Evolutionary conservation across 2,329 filamentous ascomycete species (phyloP), one percentile per base, ranked within the genome.

Genomic region (Aspergillus versicolor): DNA sequence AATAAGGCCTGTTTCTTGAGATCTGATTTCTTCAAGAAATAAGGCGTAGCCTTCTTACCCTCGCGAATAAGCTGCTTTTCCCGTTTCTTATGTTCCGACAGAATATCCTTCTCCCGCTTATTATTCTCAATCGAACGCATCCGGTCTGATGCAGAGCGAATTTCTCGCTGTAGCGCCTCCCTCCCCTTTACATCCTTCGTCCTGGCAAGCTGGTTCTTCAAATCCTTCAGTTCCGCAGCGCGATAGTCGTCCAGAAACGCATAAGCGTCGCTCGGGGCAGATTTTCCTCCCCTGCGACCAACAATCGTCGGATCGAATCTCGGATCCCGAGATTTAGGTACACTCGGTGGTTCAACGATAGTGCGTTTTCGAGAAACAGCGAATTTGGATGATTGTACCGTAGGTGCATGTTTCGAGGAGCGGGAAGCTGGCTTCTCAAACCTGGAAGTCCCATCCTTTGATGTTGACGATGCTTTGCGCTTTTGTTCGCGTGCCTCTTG

Each of bases 1-100:
- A 90, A 80, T 61, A 97, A 79, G 55, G 92, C 81, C 74, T 88
- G 81, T 81, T 93, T 91, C 87, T 94, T 96, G 80, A 94, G 85
- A 77, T 97, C 93, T 69, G 87, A 86, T 79, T 88, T 88, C 84
- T 99, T 99, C 67, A 97, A 79, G 75, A 91, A 97, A 77, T 92
- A 99, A 0, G 94, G 93, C 71, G 84, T 86, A 50, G 69, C 72
- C 69, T 79, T 79, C 85, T 97, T 97, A 60, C 94, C 94, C 77
- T 95, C 85, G 67, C 86, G 86, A 51, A 97, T 87, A 59, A 90
- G 78, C 72, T 92, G 89, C 77, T 91, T 92, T 81, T 99, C 94
- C 73, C 87, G 82, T 76, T 84, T 84, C 69, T 89, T 85, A 77
- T 97, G 92, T 73, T 89, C 86, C 44, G 85, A 81, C 53, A 93